Base-by-base conservation (phyloP, 257 asterid genomes). In the Linderniella brevidens region DNA sequence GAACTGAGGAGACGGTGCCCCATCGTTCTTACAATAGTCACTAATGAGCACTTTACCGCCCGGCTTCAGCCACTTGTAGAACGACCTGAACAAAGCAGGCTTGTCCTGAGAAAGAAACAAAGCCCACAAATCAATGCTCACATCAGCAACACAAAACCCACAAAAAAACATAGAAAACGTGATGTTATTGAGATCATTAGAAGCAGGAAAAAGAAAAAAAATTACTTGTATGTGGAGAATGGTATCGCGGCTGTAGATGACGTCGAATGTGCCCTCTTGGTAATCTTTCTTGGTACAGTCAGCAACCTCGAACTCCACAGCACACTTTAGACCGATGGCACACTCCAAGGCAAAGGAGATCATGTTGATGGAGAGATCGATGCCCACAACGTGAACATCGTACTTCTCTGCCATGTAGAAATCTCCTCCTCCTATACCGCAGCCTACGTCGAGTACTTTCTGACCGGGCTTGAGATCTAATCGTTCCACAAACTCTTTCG, bases 401-500 rank as follows among this genome's bases (percentile, higher is more conserved):
- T 71, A 85, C 45, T 75, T 67, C 11, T 90, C 86, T 25, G 99
- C 94, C 96, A 90, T 85, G 79, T 73, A 90, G 60, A 90, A 85
- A 57, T 90, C 93, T 35, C 99, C 99, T 57, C 99, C 99, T 45
- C 96, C 99, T 59, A 90, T 90, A 17, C 99, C 96, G 67, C 99
- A 90, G 16, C 99, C 99, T 41, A 90, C 99, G 55, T 90, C 99
- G 36, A 90, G 82, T 35, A 85, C 92, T 49, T 77, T 90, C 62
- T 90, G 92, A 20, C 96, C 93, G 44, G 93, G 79, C 72, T 79
- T 68, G 50, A 90, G 99, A 64, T 81, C 71, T 64, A 90, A 70
- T 61, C 64, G 73, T 58, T 63, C 73, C 5, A 85, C 96, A 68
- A 85, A 90, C 62, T 90, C 99, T 58, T 52, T 75, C 14, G 99